Conservation (phyloP, 208 protist species). For the Acanthamoeba sp. region DNA sequence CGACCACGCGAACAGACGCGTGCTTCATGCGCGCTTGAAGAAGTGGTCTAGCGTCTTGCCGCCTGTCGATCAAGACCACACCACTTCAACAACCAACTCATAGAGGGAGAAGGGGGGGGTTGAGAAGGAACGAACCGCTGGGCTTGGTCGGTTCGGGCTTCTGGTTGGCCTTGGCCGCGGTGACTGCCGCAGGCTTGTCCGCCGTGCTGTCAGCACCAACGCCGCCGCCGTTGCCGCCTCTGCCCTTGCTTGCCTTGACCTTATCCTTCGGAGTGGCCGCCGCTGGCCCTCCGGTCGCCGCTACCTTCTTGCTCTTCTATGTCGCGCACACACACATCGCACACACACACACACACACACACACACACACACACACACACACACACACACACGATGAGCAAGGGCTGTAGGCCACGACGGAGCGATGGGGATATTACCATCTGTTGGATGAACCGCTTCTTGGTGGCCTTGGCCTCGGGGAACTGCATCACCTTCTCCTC, state of each 20-base stretch:
- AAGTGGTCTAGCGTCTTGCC: background rate
- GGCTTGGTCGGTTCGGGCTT: background rate
- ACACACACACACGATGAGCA: too few relatives aligned
- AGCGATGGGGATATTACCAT: background rate
- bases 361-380: too few relatives aligned
- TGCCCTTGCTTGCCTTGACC: too few relatives aligned
- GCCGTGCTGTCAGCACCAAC: too few relatives aligned
- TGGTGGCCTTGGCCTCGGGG: background rate
- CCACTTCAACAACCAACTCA: background rate
- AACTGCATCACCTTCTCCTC: background rate
- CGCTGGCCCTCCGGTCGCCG: too few relatives aligned
- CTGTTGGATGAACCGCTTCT: conserved; percentile 19
- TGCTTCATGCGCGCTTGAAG: background rate
- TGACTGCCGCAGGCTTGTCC: too few relatives aligned
- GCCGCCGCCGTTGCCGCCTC: too few relatives aligned
- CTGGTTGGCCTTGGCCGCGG: background rate
- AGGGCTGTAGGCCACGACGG: too few relatives aligned
- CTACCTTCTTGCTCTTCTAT: too few relatives aligned
- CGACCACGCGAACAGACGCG: too few relatives aligned
- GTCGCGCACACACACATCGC: background rate
- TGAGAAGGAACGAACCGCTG: background rate
- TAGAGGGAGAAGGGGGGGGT: background rate
- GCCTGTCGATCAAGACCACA: background rate
- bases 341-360: too few relatives aligned
- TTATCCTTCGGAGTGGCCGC: too few relatives aligned